Evolutionary conservation across 441 rosid genomes (phyloP).

Genomic region (Adansonia gregorii): DNA sequence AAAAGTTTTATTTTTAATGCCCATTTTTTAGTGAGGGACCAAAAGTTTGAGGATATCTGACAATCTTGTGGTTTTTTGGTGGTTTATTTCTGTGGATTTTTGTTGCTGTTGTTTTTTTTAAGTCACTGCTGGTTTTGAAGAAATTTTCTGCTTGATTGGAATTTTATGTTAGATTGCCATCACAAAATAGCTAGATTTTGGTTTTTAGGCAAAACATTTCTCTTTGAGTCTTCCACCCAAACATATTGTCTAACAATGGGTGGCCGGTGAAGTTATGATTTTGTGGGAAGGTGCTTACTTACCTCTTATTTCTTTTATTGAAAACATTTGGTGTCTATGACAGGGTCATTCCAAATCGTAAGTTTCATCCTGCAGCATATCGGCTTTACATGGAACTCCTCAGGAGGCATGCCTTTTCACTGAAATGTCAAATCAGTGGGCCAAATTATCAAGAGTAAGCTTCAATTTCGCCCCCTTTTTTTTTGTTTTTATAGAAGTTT

Average conservation of each 20-base stretch:
- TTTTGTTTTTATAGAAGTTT: neutral
- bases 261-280: neutral
- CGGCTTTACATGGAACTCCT: constrained; percentile 90
- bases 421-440: constrained; percentile 47
- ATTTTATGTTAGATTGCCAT: neutral
- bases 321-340: constrained; percentile 22
- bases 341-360: constrained; percentile 82
- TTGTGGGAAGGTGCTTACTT: neutral
- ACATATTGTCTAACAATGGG: neutral
- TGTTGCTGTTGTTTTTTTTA: neutral
- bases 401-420: constrained; percentile 74
- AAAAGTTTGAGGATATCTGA: neutral
- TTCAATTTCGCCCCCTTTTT: neutral
- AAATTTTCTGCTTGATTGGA: neutral
- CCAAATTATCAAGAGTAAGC: constrained; percentile 61
- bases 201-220: neutral
- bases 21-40: neutral
- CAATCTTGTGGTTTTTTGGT: neutral
- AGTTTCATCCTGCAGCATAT: constrained; percentile 74
- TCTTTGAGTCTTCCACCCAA: neutral
- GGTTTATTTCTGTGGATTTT: neutral
- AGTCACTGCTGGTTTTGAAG: neutral
- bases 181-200: constrained; percentile 7
- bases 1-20: neutral
- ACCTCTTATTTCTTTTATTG: neutral